Base-by-base conservation (phyloP, 306 rosid genomes). In the Pyrus communis region DNA sequence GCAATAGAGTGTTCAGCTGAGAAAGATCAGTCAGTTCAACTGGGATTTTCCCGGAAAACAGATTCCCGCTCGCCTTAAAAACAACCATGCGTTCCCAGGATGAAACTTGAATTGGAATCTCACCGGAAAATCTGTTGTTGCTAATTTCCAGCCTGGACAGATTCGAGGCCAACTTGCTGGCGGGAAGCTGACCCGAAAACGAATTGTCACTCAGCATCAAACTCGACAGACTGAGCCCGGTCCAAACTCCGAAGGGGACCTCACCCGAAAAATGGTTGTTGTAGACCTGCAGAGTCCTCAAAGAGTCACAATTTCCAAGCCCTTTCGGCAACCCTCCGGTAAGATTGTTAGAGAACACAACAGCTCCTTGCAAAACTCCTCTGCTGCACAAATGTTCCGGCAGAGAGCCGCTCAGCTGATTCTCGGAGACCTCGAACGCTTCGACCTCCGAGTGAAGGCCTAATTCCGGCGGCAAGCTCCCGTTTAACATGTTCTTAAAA, bases 241-340 rank as follows among this genome's bases (percentile, higher is more conserved):
- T 86, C 98, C 98, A 94, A 67, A 89, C 74, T 23, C 89, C 90
- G 27, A 43, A 30, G 66, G 98, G 97, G 73, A 92, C 54, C 84
- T 85, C 90, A 59, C 97, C 98, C 0, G 85, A 89, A 61, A 95
- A 82, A 4, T 71, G 82, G 84, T 95, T 95, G 54, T 59, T 42
- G 62, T 69, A 69, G 67, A 95, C 80, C 85, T 81, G 84, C 77
- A 95, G 66, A 0, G 81, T 68, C 21, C 49, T 62, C 51, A 92
- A 80, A 52, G 93, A 75, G 30, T 55, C 30, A 78, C 97, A 94
- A 74, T 78, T 84, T 67, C 84, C 97, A 77, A 90, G 81, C 77
- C 89, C 80, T 17, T 62, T 38, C 11, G 96, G 97, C 83, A 91
- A 78, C 35, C 75, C 54, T 19, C 96, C 97, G 25, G 77, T 78